A percentile compares a stretch with the other conserved stretches of the same genome.
phyloP scores from a whole-genome alignment of 2,329 filamentous ascomycete species.

The Penicillium sp. region DNA sequence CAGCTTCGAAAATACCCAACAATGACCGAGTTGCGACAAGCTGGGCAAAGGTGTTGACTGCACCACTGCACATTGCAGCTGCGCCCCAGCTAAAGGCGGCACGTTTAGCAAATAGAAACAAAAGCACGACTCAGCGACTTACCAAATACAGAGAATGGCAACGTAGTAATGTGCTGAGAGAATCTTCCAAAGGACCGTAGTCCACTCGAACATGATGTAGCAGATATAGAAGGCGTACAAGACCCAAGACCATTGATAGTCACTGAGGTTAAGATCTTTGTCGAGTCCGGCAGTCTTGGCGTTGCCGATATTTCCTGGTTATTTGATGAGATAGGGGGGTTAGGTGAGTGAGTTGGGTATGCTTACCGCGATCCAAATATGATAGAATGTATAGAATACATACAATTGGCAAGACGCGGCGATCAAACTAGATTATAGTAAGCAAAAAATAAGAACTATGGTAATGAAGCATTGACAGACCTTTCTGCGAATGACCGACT shows the following conservation, averaged over 20 bases:
- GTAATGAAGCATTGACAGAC: neutral
- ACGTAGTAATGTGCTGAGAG: conserved; percentile 21
- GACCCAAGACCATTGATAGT: conserved; percentile 21
- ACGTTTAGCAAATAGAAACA: neutral
- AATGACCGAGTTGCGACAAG: conserved; percentile 18
- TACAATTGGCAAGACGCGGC: conserved; percentile 18
- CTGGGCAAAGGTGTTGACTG: conserved; percentile 16
- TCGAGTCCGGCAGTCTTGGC: conserved; percentile 21
- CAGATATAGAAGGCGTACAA: conserved; percentile 22
- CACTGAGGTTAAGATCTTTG: conserved; percentile 14
- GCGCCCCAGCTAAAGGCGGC: conserved; percentile 17
- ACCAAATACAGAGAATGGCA: conserved; percentile 18
- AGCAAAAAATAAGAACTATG: neutral
- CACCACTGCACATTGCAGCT: conserved; percentile 21
- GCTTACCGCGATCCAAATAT: conserved; percentile 19
- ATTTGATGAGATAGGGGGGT: neutral
- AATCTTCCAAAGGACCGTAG: conserved; percentile 21
- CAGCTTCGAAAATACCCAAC: conserved; percentile 20
- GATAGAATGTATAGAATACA: conserved; percentile 21
- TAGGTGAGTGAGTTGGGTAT: neutral
- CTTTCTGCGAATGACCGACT: conserved; percentile 13
- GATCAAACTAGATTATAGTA: neutral
- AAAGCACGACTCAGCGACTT: neutral
- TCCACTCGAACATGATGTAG: conserved; percentile 23
- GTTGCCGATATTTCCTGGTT: conserved; percentile 18